Evolutionary conservation across 2,329 filamentous ascomycete species (phyloP), one percentile per base, ranked within the genome.

Genomic region (Geosmithia flava): DNA sequence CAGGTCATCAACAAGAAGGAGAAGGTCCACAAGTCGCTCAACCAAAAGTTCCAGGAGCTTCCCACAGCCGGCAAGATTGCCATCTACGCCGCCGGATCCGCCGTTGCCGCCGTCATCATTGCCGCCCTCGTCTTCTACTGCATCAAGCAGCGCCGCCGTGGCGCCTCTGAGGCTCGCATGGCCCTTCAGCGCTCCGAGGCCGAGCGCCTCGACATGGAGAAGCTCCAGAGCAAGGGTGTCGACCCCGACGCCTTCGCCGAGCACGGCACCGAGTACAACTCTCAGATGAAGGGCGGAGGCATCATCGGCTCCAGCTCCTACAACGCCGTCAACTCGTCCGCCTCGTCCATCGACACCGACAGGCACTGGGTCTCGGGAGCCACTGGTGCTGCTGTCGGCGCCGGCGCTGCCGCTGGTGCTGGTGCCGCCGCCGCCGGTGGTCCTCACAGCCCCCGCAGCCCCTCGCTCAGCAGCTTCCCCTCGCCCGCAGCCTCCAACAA

Each of bases 31-130:
- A 67, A 70, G 56, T 66, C 72, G 0, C 50, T 75, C 0, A 59
- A 67, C 6, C 66, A 81, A 20, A 80, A 78, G 54, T 83, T 74
- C 68, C 62, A 69, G 20, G 68, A 65, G 1, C 69, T 83, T 8
- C 66, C 77, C 3, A 52, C 64, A 1, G 61, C 60, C 7, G 64
- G 74, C 53, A 80, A 76, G 62, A 66, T 68, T 2, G 77, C 67
- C 47, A 62, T 83, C 43, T 80, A 78, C 53, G 71, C 67, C 2
- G 62, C 61, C 10, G 68, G 65, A 2, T 71, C 63, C n/a, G 62
- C 54, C 17, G 68, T 70, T 0, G 74, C 59, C 7, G 70, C 65
- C 20, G 51, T 71, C 6, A 55, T 74, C 0, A 23, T 74, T 16
- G 62, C 58, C 27, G 62, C 63, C 0, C 63, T 70, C 7, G 57